These are phyloP conservation scores for Articulospora tetracladia DNA, from an alignment of 495 filamentous ascomycete species.

Conservation along the genomic window DNA sequence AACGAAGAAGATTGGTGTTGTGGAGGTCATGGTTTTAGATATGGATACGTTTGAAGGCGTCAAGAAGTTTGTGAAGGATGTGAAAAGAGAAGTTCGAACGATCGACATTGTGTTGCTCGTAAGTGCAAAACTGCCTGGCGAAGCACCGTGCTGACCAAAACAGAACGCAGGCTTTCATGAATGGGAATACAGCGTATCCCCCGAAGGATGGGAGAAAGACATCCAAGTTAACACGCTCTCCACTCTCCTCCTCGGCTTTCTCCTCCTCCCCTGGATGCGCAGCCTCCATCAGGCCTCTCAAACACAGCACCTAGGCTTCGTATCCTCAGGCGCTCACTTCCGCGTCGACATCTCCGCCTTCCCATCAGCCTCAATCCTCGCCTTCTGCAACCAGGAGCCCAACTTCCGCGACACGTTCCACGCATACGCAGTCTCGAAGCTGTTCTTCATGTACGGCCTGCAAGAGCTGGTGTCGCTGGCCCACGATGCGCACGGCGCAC, in stretches of 20 bases:
- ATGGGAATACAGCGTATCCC: neutral
- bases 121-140: neutral
- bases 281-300: neutral
- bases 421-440: slow-evolving; percentile 33
- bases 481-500: slow-evolving; percentile 21
- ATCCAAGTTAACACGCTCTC: slow-evolving; percentile 25
- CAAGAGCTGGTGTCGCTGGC: slow-evolving; percentile 31
- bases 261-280: slow-evolving; percentile 23
- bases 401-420: slow-evolving; percentile 21
- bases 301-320: neutral
- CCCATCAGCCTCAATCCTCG: slow-evolving; percentile 19
- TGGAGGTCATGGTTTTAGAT: slow-evolving; percentile 58
- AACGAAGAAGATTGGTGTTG: slow-evolving; percentile 33
- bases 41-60: slow-evolving; percentile 31
- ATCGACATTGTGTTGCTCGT: slow-evolving; percentile 23
- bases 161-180: slow-evolving; percentile 6
- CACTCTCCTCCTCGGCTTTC: slow-evolving; percentile 19
- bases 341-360: slow-evolving; percentile 7
- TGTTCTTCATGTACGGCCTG: slow-evolving; percentile 33
- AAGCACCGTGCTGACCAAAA: neutral
- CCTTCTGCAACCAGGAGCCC: slow-evolving; percentile 26
- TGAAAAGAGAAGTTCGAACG: slow-evolving; percentile 16
- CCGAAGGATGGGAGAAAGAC: slow-evolving; percentile 22
- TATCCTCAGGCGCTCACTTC: neutral
- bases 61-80: slow-evolving; percentile 17